Conservation (phyloP, 495 filamentous ascomycete genomes). For the Lophiotrema nucula region DNA sequence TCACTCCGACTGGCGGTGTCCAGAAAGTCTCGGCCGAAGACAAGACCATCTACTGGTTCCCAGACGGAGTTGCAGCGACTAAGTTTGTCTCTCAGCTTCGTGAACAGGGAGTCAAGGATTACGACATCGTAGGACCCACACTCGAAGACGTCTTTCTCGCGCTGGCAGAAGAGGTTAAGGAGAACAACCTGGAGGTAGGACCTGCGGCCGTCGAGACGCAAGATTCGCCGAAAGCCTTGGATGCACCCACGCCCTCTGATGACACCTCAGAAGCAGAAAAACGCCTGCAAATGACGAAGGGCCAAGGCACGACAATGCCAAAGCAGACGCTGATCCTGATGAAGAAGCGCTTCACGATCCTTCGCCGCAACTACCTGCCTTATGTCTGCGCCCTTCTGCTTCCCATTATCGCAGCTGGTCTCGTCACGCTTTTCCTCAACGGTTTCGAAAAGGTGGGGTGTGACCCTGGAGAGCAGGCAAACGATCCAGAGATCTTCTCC, state of each 20-base stretch:
- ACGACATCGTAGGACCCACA: conserved; percentile 76
- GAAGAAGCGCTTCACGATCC: conserved; percentile 70
- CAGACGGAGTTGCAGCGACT: conserved; percentile 63
- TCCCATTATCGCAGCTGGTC: conserved; percentile 70
- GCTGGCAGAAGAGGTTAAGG: conserved; percentile 62
- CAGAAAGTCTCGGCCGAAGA: conserved; percentile 14
- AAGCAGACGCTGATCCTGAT: conserved; percentile 72
- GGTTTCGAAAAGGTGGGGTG: conserved; percentile 58
- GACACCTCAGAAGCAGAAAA: conserved; percentile 21
- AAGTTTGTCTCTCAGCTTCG: conserved; percentile 67
- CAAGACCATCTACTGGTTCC: conserved; percentile 55
- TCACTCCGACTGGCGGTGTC: conserved; percentile 58
- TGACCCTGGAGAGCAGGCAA: conserved; percentile 48
- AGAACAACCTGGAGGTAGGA: conserved; percentile 30
- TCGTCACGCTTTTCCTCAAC: conserved; percentile 71
- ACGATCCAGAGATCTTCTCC: conserved; percentile 41
- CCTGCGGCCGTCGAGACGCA: not conserved
- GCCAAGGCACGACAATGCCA: conserved; percentile 60
- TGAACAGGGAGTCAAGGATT: conserved; percentile 61
- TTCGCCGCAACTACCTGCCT: conserved; percentile 73
- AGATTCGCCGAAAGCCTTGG: not conserved
- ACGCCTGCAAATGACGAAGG: conserved; percentile 55
- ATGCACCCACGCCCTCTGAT: conserved; percentile 5
- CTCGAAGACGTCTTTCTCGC: conserved; percentile 88
- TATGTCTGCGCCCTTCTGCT: conserved; percentile 68